Conservation (phyloP, 768 basidiomycete genomes). For the Mycena epipterygia region DNA sequence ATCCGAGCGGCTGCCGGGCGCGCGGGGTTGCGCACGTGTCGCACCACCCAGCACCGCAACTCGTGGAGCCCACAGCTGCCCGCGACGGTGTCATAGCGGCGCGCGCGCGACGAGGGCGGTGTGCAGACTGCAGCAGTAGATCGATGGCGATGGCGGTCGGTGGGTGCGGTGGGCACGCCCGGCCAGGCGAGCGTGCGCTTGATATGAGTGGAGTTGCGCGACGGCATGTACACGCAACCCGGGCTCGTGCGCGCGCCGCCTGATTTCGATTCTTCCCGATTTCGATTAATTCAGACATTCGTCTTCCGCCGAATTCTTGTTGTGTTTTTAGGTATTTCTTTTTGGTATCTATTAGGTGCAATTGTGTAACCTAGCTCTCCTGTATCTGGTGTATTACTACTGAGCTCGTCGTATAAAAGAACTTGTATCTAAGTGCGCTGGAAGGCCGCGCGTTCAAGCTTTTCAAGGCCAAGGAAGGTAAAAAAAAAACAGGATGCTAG, state of each 20-base stretch:
- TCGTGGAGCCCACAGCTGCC: conserved; percentile 36
- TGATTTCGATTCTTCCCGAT: background rate
- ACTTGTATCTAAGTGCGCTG: background rate
- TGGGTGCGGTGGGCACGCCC: background rate
- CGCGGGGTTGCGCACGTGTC: conserved; percentile 39
- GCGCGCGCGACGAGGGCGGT: background rate
- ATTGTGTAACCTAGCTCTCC: background rate
- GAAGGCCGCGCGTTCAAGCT: no score
- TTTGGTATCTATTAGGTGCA: conserved; percentile 14
- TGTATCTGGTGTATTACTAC: conserved; percentile 24
- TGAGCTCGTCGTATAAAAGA: background rate
- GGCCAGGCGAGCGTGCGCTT: conserved; percentile 1
- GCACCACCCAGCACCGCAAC: conserved; percentile 29
- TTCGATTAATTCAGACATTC: background rate
- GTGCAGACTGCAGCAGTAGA: no score
- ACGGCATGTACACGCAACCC: background rate
- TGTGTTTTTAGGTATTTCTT: conserved; percentile 8
- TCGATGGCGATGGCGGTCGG: no score
- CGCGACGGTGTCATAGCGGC: conserved; percentile 11
- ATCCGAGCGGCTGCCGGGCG: conserved; percentile 68
- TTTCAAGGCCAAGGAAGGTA: no score
- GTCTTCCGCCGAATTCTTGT: background rate
- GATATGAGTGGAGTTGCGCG: no score
- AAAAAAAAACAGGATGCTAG: no score
- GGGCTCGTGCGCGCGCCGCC: background rate